These are phyloP conservation scores for Nakataea oryzae DNA, from an alignment of 2,329 filamentous ascomycete genomes.

Conservation along the genomic window DNA sequence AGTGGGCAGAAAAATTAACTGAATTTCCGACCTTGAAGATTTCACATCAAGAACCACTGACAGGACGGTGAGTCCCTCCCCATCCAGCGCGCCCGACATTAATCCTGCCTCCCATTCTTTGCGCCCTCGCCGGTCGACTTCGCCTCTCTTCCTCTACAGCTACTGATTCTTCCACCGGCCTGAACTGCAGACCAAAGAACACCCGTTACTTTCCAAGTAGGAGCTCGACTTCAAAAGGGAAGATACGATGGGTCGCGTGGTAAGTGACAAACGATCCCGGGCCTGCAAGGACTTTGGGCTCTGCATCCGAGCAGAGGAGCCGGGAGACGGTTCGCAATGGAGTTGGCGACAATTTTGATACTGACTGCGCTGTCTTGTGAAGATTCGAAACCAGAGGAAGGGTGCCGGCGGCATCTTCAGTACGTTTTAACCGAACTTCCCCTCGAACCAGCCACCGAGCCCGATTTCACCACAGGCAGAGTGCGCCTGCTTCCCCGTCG, in stretches of 20 bases:
- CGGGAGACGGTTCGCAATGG: neutral
- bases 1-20: neutral
- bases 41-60: neutral
- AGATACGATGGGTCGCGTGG: conserved; percentile 43
- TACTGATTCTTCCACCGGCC: neutral
- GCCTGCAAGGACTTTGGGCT: neutral
- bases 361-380: neutral
- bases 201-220: conserved; percentile 3
- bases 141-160: neutral
- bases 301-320: neutral
- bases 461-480: neutral
- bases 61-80: neutral
- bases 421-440: conserved; percentile 6
- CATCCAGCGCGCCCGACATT: neutral
- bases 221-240: conserved; percentile 12
- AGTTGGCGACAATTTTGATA: neutral
- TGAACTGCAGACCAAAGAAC: neutral
- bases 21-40: neutral
- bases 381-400: conserved; percentile 58
- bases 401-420: conserved; percentile 48
- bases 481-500: neutral
- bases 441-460: neutral
- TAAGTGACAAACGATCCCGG: conserved; percentile 14
- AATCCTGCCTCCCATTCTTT: neutral
- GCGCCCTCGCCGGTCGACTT: neutral